Percentiles rank a stretch among this genome's conserved stretches.
Evolutionary conservation across 495 filamentous ascomycete genomes (phyloP).

Genomic region (Lasiosphaeria hispida): DNA sequence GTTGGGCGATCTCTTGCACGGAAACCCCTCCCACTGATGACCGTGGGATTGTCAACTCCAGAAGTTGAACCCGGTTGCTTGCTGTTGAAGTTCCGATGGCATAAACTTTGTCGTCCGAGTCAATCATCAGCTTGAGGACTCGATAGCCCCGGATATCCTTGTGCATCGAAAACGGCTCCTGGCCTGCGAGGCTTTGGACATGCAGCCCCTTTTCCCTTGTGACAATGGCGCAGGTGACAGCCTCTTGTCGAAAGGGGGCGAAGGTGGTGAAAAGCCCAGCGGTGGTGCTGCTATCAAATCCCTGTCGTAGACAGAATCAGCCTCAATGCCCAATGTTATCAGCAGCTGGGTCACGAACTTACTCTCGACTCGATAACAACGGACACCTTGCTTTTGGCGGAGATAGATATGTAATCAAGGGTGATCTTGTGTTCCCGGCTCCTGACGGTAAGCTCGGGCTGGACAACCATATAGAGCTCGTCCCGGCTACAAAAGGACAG

Average conservation of each 20-base stretch:
- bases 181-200: slow-evolving; percentile 21
- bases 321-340: background rate
- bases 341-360: background rate
- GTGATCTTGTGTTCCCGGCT: slow-evolving; percentile 15
- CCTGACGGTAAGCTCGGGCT: slow-evolving; percentile 23
- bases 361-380: slow-evolving; percentile 17
- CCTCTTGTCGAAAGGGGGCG: slow-evolving; percentile 18
- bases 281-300: slow-evolving; percentile 25
- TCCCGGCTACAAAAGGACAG: slow-evolving; percentile 26
- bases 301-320: slow-evolving; percentile 13
- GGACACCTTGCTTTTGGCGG: background rate
- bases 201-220: slow-evolving; percentile 29
- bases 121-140: slow-evolving; percentile 30
- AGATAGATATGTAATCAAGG: slow-evolving; percentile 6
- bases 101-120: slow-evolving; percentile 24
- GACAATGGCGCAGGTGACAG: slow-evolving; percentile 26
- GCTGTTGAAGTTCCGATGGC: slow-evolving; percentile 27
- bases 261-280: slow-evolving; percentile 34
- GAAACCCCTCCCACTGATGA: slow-evolving; percentile 9
- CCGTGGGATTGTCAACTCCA: slow-evolving; percentile 27
- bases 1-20: slow-evolving; percentile 20
- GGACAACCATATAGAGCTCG: slow-evolving; percentile 27
- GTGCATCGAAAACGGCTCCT: slow-evolving; percentile 7
- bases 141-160: slow-evolving; percentile 29
- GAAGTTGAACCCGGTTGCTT: slow-evolving; percentile 23